These are phyloP conservation scores for Calonectria pauciramosa DNA, from an alignment of 2,329 filamentous ascomycete species.

Conservation along the genomic window DNA sequence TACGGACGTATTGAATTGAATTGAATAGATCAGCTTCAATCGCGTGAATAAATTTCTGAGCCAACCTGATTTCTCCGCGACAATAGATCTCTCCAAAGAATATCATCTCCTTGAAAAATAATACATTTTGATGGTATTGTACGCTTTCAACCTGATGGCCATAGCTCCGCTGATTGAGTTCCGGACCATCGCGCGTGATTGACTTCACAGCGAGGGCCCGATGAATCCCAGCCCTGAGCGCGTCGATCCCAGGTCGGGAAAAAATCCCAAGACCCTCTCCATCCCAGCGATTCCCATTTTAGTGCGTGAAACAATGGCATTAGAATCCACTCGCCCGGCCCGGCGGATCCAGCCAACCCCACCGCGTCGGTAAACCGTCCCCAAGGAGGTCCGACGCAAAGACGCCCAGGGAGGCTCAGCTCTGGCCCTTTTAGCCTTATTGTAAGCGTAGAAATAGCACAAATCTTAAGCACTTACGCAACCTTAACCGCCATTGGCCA, in stretches of 20 bases:
- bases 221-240: not conserved
- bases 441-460: not conserved
- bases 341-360: not conserved
- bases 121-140: not conserved
- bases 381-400: not conserved
- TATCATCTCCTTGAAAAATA: not conserved
- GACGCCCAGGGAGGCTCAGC: not conserved
- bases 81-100: not conserved
- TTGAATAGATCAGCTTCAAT: not conserved
- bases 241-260: not conserved
- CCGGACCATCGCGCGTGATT: not conserved
- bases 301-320: not conserved
- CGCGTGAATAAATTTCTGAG: not conserved
- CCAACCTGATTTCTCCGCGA: not conserved
- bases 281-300: not conserved
- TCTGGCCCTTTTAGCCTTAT: not conserved
- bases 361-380: not conserved
- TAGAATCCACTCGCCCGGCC: not conserved
- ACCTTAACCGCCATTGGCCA: not conserved
- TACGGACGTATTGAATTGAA: not conserved
- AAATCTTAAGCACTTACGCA: constrained; percentile 7
- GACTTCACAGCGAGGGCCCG: not conserved
- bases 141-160: not conserved
- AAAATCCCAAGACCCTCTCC: not conserved
- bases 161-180: not conserved